These are phyloP conservation scores for Dalechampia spathulata DNA, from an alignment of 441 rosid genomes.

Conservation along the genomic window DNA sequence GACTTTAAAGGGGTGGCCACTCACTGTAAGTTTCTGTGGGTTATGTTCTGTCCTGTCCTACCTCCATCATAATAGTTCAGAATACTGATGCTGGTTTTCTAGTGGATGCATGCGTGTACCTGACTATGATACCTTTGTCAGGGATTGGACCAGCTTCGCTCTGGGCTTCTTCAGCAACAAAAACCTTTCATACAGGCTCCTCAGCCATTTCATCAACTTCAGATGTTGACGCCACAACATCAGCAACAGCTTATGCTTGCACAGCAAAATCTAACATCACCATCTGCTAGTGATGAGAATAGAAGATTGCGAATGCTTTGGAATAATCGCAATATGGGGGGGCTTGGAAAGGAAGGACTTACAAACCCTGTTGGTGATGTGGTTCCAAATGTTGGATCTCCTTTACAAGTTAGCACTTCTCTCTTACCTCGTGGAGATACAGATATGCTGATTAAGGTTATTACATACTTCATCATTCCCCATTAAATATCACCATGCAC, in stretches of 20 bases:
- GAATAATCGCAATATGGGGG: conserved; percentile 45
- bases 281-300: conserved; percentile 61
- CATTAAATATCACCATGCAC: background rate
- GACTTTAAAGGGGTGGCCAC: conserved; percentile 95
- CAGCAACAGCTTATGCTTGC: conserved; percentile 86
- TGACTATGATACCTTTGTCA: conserved; percentile 19
- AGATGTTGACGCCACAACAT: conserved; percentile 69
- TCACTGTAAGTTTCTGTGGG: conserved; percentile 48
- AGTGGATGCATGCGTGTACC: background rate
- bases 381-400: conserved; percentile 52
- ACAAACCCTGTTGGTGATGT: conserved; percentile 52
- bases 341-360: conserved; percentile 60
- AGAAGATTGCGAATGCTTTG: conserved; percentile 66
- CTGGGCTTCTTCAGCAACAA: conserved; percentile 67
- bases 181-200: conserved; percentile 74
- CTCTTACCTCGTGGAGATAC: conserved; percentile 48
- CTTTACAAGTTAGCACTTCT: conserved; percentile 44
- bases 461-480: background rate
- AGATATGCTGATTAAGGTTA: conserved; percentile 57
- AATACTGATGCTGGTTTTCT: too few relatives aligned
- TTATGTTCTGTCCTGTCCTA: background rate
- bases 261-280: conserved; percentile 64
- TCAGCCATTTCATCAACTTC: conserved; percentile 72
- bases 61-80: too few relatives aligned
- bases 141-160: conserved; percentile 69